Evolutionary conservation across 306 rosid genomes (phyloP), one percentile per base, ranked within the genome.

Genomic region (Quercus gilva): DNA sequence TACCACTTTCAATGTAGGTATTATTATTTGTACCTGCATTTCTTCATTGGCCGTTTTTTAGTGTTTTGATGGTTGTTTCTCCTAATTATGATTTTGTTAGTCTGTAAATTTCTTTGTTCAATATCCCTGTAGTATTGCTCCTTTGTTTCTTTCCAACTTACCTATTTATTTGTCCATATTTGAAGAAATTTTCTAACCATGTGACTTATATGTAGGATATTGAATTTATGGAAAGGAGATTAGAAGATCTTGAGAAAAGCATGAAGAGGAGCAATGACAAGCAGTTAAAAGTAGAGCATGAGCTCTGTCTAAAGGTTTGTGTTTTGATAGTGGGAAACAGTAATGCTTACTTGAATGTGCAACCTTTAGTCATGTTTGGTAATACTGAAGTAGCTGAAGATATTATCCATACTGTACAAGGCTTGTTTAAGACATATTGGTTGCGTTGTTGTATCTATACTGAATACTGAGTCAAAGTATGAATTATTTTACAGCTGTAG

Each of bases 241-340:
- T 87, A 63, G 99, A 95, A 83, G 99, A 95, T 87, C 19, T 93
- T 65, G 99, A 93, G 75, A 95, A 95, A 88, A 93, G 98, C 92
- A 91, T 95, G 99, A 95, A 93, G 91, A 90, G 99, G 87, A 95
- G 99, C 92, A 95, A 95, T 70, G 99, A 95, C 89, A 95, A 95
- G 88, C 98, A 91, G 80, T 84, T 95, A 71, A 95, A 95, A 83
- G 75, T 95, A 3, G 99, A 95, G 90, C 98, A 26, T 4, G 98
- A 95, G 57, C 86, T 94, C 60, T 95, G 99, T 80, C 86, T 74
- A 80, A 95, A 79, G 97, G 99, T 95, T 73, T 80, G 84, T 15
- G 74, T 71, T 70, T 18, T 20, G 51, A 29, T 79, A 21, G 67
- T 6, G 19, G 35, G n/a, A 65, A 33, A 65, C 49, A 7, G 13